Conservation (phyloP, 768 basidiomycete species). For the Sarcodon aspratus region DNA sequence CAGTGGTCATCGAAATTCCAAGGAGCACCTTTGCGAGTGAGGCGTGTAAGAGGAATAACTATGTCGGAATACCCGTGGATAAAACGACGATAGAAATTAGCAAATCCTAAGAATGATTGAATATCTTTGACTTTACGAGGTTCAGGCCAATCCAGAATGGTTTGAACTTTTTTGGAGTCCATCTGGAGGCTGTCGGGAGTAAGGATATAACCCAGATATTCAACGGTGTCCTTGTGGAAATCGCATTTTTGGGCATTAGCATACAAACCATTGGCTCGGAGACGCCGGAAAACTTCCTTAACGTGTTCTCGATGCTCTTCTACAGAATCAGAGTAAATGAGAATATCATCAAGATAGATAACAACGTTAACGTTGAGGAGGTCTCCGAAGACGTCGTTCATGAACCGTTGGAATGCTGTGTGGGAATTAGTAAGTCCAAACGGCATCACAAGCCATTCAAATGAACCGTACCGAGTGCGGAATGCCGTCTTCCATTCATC, state of each 20-base stretch:
- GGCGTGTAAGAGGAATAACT: constrained; percentile 16
- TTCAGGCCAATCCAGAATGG: constrained; percentile 18
- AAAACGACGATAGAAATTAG: constrained; percentile 22
- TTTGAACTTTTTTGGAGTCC: constrained; percentile 27
- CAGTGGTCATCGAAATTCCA: constrained; percentile 10
- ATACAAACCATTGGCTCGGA: constrained; percentile 19
- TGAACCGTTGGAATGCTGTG: constrained; percentile 7
- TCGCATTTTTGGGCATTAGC: constrained; percentile 20
- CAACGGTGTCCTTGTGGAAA: constrained; percentile 23
- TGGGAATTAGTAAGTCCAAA: constrained; percentile 16
- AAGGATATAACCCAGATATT: constrained; percentile 32
- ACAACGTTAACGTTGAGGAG: constrained; percentile 4
- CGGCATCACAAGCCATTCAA: constrained; percentile 22
- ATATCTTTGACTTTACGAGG: constrained; percentile 16
- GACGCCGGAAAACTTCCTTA: constrained; percentile 9
- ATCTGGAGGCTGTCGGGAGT: constrained; percentile 20
- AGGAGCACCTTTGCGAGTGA: constrained; percentile 15
- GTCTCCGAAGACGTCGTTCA: constrained; percentile 8
- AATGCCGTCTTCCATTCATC: constrained; percentile 30
- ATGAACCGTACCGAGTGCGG: constrained; percentile 22
- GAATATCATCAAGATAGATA: constrained; percentile 6
- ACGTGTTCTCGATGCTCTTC: constrained; percentile 10
- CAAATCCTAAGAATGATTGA: constrained; percentile 20
- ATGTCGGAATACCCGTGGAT: constrained; percentile 22
- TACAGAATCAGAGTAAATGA: constrained; percentile 7